Evolutionary conservation across 2,329 filamentous ascomycete species (phyloP).

Genomic region (Sordariomycetes sp.): DNA sequence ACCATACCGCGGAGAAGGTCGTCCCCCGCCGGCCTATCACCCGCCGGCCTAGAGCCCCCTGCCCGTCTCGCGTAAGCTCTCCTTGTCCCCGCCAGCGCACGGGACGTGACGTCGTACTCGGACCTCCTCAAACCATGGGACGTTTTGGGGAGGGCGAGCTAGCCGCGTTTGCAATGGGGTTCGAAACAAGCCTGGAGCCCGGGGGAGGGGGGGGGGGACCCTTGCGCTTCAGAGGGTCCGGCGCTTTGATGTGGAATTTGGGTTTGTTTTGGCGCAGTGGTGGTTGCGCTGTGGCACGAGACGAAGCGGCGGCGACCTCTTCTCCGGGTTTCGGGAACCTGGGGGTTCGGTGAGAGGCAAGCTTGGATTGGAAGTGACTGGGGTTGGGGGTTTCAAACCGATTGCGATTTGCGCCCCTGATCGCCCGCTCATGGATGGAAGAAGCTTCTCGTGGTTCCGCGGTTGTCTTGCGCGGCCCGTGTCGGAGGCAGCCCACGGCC

Average conservation of each 20-base stretch:
- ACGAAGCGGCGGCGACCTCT: not conserved
- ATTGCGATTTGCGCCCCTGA: not conserved
- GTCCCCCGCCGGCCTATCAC: too few relatives aligned
- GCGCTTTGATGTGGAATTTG: not conserved
- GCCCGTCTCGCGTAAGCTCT: too few relatives aligned
- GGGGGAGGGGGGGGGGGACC: too few relatives aligned
- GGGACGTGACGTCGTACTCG: not conserved
- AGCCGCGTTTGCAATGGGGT: not conserved
- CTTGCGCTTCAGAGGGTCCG: not conserved
- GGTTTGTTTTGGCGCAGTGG: not conserved
- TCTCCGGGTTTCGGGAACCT: not conserved
- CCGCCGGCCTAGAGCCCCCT: too few relatives aligned
- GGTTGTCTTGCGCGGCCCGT: not conserved
- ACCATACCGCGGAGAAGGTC: too few relatives aligned
- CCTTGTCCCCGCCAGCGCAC: not conserved
- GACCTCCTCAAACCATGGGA: not conserved
- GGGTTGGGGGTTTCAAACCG: not conserved
- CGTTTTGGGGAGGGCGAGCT: not conserved
- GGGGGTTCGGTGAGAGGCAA: not conserved
- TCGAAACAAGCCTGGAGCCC: not conserved
- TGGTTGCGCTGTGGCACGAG: not conserved
- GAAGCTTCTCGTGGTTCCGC: not conserved
- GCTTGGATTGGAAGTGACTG: not conserved
- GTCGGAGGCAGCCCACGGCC: slow-evolving; percentile 1
- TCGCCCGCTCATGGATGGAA: not conserved